A percentile compares a stretch with the other conserved stretches of the same genome.
Conservation (phyloP, 257 asterid species). For the Euphrasia confusa region DNA sequence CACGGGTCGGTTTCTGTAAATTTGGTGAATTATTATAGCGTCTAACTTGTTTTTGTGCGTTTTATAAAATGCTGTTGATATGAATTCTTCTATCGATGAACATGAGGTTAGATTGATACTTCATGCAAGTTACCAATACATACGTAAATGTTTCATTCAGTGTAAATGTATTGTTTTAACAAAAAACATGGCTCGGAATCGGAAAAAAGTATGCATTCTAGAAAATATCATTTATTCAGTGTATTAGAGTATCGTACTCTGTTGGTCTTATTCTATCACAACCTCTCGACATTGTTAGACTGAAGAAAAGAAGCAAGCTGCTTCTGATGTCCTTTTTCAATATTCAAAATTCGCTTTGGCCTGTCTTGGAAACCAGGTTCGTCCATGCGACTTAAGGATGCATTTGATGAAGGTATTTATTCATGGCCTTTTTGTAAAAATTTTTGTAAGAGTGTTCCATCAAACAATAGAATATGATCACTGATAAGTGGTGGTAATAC, state of each 20-base stretch:
- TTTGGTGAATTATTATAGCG: background rate
- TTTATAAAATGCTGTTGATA: background rate
- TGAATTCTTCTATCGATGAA: background rate
- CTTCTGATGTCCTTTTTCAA: slow-evolving; percentile 82
- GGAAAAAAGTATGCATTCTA: no score
- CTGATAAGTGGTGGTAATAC: background rate
- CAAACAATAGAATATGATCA: no score
- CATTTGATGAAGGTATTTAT: slow-evolving; percentile 85
- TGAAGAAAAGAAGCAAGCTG: slow-evolving; percentile 94
- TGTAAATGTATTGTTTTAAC: background rate
- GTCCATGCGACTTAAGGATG: slow-evolving; percentile 92
- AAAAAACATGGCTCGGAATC: no score
- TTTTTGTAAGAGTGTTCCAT: no score
- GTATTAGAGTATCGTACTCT: background rate
- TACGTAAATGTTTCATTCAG: background rate
- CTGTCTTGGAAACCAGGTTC: slow-evolving; percentile 72
- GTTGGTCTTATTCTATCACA: slow-evolving; percentile 10
- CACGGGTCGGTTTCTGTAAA: background rate
- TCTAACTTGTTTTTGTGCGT: background rate
- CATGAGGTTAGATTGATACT: slow-evolving; percentile 2
- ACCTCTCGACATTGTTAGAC: slow-evolving; percentile 29
- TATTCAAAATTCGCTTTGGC: slow-evolving; percentile 86
- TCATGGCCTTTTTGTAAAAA: background rate
- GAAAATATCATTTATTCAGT: background rate
- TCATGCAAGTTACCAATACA: background rate